Conservation (phyloP, 768 basidiomycete species). For the Suillus spraguei region DNA sequence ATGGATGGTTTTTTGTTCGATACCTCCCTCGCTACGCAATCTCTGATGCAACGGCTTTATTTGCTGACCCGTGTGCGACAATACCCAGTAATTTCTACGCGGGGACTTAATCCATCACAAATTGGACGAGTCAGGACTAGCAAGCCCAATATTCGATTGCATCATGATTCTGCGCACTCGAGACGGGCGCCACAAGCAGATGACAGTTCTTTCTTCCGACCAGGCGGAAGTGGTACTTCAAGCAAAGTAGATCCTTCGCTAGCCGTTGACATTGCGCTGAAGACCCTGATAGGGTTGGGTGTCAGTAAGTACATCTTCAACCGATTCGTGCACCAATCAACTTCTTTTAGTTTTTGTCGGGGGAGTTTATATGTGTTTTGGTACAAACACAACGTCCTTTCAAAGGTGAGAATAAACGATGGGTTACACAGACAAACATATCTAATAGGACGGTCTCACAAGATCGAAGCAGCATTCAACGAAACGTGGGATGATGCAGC, state of each 20-base stretch:
- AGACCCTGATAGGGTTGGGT: neutral
- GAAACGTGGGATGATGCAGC: neutral
- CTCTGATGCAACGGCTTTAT: neutral
- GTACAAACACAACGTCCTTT: slow-evolving; percentile 83
- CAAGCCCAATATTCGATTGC: neutral
- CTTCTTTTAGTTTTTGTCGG: slow-evolving; percentile 58
- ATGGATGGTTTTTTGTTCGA: neutral
- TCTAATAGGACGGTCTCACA: neutral
- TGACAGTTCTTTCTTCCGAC: neutral
- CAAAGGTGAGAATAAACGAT: slow-evolving; percentile 55
- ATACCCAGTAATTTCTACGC: neutral
- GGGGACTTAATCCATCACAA: neutral
- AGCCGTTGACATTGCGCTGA: neutral
- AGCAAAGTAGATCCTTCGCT: neutral
- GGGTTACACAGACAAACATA: neutral
- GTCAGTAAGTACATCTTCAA: slow-evolving; percentile 1
- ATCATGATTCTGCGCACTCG: neutral
- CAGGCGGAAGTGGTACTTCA: neutral
- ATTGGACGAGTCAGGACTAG: neutral
- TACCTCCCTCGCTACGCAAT: neutral
- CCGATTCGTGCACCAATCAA: neutral
- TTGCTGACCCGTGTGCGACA: neutral
- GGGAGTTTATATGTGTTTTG: slow-evolving; percentile 69
- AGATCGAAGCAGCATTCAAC: slow-evolving; percentile 6
- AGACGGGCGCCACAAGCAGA: neutral